phyloP scores from a whole-genome alignment of 176 grass and related monocot genomes.

The Aegilops umbellulata region DNA sequence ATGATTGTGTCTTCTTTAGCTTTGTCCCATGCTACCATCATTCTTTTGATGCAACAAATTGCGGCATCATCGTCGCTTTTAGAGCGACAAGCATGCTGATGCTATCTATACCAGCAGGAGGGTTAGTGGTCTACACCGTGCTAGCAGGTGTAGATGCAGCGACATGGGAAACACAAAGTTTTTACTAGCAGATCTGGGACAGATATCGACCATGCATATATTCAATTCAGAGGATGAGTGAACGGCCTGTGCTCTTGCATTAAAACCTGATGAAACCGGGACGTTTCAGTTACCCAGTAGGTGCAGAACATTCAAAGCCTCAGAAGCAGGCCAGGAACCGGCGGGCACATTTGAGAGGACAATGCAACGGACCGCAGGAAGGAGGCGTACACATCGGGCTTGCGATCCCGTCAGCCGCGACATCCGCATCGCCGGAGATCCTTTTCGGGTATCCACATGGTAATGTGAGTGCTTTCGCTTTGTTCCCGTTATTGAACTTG shows the following conservation, averaged over 20 bases:
- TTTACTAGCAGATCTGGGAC: background rate
- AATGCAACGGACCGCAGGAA: background rate
- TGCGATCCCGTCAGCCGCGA: background rate
- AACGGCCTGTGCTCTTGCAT: background rate
- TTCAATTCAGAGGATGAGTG: background rate
- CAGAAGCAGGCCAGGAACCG: background rate
- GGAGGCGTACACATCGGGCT: background rate
- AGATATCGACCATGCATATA: too few relatives aligned
- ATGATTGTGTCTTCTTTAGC: conserved; percentile 18
- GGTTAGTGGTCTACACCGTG: background rate
- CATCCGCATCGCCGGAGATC: background rate
- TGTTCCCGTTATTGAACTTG: background rate
- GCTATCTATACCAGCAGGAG: too few relatives aligned
- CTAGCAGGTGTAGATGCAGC: background rate
- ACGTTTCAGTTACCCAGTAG: background rate
- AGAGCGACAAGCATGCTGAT: background rate
- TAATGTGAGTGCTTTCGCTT: background rate
- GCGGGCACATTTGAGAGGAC: background rate
- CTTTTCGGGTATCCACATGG: background rate
- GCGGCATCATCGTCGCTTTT: background rate
- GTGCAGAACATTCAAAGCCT: background rate
- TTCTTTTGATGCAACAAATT: conserved; percentile 11
- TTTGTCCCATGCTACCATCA: conserved; percentile 12
- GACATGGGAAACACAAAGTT: background rate
- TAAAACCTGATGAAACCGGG: background rate